These are phyloP conservation scores for Fusarium sp. DNA, from an alignment of 2,329 filamentous ascomycete species.

Conservation along the genomic window DNA sequence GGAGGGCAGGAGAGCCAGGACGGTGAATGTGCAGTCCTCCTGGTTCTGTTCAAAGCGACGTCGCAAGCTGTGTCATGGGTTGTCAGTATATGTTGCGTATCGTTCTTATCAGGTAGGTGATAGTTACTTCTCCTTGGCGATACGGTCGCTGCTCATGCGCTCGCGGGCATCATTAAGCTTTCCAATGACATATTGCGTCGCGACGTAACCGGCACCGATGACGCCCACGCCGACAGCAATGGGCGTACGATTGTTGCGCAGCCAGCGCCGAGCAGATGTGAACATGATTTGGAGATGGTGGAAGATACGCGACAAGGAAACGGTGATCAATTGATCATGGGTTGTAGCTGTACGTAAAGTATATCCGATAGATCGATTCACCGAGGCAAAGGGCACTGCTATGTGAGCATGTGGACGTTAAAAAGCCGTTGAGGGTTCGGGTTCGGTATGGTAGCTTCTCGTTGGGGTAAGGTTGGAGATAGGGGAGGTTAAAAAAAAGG, in stretches of 20 bases:
- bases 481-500: constrained; percentile 4
- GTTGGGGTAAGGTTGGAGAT: constrained; percentile 19
- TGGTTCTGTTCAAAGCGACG: constrained; percentile 99
- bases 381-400: constrained; percentile 1
- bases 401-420: constrained; percentile 22
- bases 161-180: constrained; percentile 95
- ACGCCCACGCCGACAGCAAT: constrained; percentile 90
- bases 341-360: constrained; percentile 6
- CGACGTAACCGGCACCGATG: constrained; percentile 89
- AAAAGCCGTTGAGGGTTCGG: constrained; percentile 12
- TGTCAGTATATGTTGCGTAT: constrained; percentile 5
- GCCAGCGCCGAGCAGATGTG: constrained; percentile 85
- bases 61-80: constrained; percentile 72
- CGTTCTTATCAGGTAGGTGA: background rate
- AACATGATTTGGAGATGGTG: constrained; percentile 61
- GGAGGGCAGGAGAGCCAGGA: constrained; percentile 93
- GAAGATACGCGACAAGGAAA: constrained; percentile 1
- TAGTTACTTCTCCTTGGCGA: constrained; percentile 93
- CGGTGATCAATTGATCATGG: constrained; percentile 34
- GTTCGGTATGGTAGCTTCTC: constrained; percentile 6
- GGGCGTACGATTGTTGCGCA: constrained; percentile 90
- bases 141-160: constrained; percentile 95
- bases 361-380: constrained; percentile 3
- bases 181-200: constrained; percentile 89
- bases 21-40: constrained; percentile 97